Conservation (phyloP, 169 alveolate genomes). For the Pseudocohnilembus persalinus region DNA sequence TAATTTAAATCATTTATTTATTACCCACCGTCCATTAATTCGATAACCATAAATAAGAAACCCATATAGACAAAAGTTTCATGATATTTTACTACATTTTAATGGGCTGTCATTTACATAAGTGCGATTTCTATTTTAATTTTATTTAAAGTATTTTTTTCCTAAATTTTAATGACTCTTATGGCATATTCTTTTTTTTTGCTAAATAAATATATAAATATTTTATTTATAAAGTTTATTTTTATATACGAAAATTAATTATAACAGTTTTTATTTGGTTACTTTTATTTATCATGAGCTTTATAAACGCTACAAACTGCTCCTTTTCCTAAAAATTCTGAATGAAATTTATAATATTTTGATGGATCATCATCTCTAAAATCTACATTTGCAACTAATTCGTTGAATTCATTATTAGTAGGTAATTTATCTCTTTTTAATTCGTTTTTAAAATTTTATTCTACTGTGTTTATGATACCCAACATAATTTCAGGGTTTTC, state of each 20-base stretch:
- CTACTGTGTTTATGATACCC: conserved; percentile 19
- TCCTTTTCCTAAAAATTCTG: conserved; percentile 11
- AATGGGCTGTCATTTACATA: conserved; percentile 37
- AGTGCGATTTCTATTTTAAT: conserved; percentile 47
- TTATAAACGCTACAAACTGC: conserved; percentile 32
- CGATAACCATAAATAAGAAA: conserved; percentile 49
- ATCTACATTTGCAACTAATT: conserved; percentile 1
- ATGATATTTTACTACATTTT: conserved; percentile 36
- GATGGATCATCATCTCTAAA: conserved; percentile 23
- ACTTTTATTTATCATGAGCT: conserved; percentile 24
- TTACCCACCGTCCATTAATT: conserved; percentile 43
- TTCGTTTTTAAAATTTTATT: conserved; percentile 9
- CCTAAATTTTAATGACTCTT: conserved; percentile 43
- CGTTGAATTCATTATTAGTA: conserved; percentile 5
- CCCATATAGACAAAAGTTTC: conserved; percentile 29
- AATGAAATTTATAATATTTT: conserved; percentile 13
- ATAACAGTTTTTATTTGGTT: too few relatives aligned
- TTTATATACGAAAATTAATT: neutral
- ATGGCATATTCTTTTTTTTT: conserved; percentile 41
- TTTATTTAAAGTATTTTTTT: conserved; percentile 19
- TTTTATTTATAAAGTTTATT: neutral
- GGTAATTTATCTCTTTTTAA: conserved; percentile 11
- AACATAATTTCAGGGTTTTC: conserved; percentile 40
- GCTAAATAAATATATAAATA: neutral
- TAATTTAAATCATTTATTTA: neutral